phyloP scores from a whole-genome alignment of 768 basidiomycete species.

The Collybiopsis luxurians region DNA sequence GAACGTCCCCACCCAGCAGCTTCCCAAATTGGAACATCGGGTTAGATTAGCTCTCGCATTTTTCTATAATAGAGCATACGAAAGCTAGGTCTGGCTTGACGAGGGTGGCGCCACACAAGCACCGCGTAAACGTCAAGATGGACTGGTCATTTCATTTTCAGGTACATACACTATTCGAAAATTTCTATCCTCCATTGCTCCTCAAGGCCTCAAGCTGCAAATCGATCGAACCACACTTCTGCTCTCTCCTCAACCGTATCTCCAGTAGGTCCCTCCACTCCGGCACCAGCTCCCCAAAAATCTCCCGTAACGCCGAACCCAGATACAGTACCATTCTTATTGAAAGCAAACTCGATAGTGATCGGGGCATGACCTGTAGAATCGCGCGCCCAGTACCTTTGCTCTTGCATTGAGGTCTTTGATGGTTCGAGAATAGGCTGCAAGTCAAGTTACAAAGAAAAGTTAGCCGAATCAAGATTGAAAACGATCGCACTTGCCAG shows the following conservation, averaged over 20 bases:
- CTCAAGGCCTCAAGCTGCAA: no score
- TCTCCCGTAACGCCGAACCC: slow-evolving; percentile 21
- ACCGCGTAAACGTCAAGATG: no score
- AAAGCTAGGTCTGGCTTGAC: no score
- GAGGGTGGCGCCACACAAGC: no score
- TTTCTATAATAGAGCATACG: no score
- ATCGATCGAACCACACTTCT: slow-evolving; percentile 12
- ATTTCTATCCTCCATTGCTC: no score
- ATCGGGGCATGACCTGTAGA: slow-evolving; percentile 9
- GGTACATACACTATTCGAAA: no score
- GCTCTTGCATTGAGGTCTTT: background rate
- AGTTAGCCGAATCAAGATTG: background rate
- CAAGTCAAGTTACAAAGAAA: background rate
- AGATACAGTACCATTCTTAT: slow-evolving; percentile 5
- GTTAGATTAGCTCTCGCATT: no score
- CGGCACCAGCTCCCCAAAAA: slow-evolving; percentile 12
- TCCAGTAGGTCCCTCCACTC: slow-evolving; percentile 9
- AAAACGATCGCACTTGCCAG: slow-evolving; percentile 12
- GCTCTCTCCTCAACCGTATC: slow-evolving; percentile 9
- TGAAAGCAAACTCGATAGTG: slow-evolving; percentile 16
- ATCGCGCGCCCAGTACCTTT: slow-evolving; percentile 18
- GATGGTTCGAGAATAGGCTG: background rate
- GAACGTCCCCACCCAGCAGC: no score
- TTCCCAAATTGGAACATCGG: no score
- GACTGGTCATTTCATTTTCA: no score